These are phyloP conservation scores for Paecilomyces niveus DNA, from an alignment of 2,329 filamentous ascomycete species.

Conservation along the genomic window DNA sequence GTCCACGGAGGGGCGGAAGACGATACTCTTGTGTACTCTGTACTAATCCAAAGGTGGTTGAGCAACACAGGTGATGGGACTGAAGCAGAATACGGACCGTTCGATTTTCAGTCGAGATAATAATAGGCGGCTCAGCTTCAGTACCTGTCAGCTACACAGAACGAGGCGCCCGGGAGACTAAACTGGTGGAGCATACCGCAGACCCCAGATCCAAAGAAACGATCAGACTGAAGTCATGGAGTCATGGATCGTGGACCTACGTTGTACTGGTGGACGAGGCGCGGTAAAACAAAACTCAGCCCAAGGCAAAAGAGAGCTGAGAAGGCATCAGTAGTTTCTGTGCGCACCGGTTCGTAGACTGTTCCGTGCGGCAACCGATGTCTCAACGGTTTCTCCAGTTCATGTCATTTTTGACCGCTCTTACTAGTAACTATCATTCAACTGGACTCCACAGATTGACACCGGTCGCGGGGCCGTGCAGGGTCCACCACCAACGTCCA, in stretches of 20 bases:
- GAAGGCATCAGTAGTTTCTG: not conserved
- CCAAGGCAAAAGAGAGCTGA: not conserved
- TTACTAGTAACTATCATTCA: not conserved
- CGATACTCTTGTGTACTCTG: not conserved
- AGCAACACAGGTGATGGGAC: not conserved
- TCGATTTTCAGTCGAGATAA: no score
- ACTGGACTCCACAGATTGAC: not conserved
- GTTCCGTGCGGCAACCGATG: not conserved
- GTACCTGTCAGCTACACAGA: not conserved
- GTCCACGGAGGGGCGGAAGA: not conserved
- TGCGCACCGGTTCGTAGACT: not conserved
- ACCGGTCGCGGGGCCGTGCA: not conserved
- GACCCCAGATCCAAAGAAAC: not conserved
- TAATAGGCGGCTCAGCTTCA: not conserved
- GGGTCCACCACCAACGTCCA: not conserved
- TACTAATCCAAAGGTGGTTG: not conserved
- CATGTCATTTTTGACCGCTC: not conserved
- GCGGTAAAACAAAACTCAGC: not conserved
- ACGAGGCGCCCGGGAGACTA: not conserved
- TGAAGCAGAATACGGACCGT: not conserved
- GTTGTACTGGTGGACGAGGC: not conserved
- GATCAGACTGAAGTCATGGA: not conserved
- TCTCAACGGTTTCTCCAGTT: not conserved
- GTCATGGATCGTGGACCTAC: not conserved
- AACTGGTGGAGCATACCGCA: not conserved